Conservation (phyloP, 768 basidiomycete genomes). For the Rhodotorula sphaerocarpa region DNA sequence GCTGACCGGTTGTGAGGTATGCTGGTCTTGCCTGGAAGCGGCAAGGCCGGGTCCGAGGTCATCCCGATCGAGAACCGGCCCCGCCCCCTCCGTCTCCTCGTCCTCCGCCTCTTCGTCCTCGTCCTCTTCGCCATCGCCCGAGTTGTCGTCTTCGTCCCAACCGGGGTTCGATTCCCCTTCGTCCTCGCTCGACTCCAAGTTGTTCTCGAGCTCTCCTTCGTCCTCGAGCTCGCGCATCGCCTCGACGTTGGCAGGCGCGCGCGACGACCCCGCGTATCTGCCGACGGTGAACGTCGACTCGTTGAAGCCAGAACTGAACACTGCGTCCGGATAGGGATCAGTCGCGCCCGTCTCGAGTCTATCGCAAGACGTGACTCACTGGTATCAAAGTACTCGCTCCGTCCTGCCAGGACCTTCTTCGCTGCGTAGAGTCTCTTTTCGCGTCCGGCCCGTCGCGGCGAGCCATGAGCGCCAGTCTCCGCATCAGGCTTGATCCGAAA, state of each 20-base stretch:
- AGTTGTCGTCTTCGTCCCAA: slow-evolving; percentile 33
- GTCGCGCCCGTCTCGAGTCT: no score
- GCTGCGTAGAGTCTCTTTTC: slow-evolving; percentile 43
- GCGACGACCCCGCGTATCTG: neutral
- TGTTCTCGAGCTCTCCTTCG: slow-evolving; percentile 9
- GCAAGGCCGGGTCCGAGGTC: no score
- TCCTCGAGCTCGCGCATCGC: slow-evolving; percentile 9
- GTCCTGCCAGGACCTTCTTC: slow-evolving; percentile 42
- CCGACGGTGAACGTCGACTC: slow-evolving; percentile 16
- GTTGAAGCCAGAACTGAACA: slow-evolving; percentile 36
- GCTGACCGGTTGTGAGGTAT: no score
- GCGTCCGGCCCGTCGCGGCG: slow-evolving; percentile 40
- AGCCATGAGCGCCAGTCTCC: slow-evolving; percentile 18
- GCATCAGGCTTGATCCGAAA: slow-evolving; percentile 41
- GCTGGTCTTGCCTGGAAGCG: no score
- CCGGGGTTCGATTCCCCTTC: slow-evolving; percentile 4
- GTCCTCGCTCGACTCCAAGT: neutral
- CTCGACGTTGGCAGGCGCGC: neutral
- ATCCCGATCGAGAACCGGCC: no score
- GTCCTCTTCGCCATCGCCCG: slow-evolving; percentile 16
- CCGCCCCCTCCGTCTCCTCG: neutral
- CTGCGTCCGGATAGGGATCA: neutral
- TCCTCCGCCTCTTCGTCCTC: slow-evolving; percentile 9
- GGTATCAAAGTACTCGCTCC: slow-evolving; percentile 43
- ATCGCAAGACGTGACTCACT: slow-evolving; percentile 4